Evolutionary conservation across 352 stramenopile species (phyloP).

Genomic region (Plasmopara viticola): DNA sequence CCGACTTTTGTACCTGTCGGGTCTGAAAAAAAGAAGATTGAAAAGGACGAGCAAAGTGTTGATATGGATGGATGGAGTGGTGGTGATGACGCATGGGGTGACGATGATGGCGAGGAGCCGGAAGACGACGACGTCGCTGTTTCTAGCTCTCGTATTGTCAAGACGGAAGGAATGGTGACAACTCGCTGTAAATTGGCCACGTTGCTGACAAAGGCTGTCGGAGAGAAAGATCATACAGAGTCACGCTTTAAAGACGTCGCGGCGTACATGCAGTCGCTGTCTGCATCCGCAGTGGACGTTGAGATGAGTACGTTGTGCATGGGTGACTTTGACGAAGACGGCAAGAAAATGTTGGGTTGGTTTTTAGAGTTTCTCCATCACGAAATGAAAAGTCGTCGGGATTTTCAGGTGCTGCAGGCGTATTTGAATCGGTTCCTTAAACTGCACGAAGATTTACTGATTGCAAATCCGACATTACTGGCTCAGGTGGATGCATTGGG

Average conservation of each 20-base stretch:
- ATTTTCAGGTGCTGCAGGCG: conserved; percentile 78
- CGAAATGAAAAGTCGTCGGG: conserved; percentile 53
- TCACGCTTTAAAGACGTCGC: conserved; percentile 16
- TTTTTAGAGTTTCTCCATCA: conserved; percentile 64
- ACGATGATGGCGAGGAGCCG: conserved; percentile 31
- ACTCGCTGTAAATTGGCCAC: not conserved
- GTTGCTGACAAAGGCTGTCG: not conserved
- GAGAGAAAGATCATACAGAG: not conserved
- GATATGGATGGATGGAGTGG: conserved; percentile 65
- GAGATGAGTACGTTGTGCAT: conserved; percentile 42
- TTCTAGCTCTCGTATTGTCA: conserved; percentile 55
- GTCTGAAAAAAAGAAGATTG: conserved; percentile 22
- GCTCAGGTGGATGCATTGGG: conserved; percentile 49
- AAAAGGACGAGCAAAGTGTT: conserved; percentile 23
- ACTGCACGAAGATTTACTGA: conserved; percentile 71
- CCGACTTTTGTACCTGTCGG: conserved; percentile 63
- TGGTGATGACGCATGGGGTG: conserved; percentile 55
- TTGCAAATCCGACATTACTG: conserved; percentile 46
- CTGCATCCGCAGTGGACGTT: conserved; percentile 10
- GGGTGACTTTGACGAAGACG: not conserved
- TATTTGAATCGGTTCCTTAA: conserved; percentile 86
- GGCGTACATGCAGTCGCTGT: conserved; percentile 21
- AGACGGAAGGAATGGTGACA: conserved; percentile 21
- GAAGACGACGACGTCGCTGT: conserved; percentile 25
- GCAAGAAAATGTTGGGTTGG: conserved; percentile 22